phyloP scores from a whole-genome alignment of 306 rosid species.

The Rosa persica region DNA sequence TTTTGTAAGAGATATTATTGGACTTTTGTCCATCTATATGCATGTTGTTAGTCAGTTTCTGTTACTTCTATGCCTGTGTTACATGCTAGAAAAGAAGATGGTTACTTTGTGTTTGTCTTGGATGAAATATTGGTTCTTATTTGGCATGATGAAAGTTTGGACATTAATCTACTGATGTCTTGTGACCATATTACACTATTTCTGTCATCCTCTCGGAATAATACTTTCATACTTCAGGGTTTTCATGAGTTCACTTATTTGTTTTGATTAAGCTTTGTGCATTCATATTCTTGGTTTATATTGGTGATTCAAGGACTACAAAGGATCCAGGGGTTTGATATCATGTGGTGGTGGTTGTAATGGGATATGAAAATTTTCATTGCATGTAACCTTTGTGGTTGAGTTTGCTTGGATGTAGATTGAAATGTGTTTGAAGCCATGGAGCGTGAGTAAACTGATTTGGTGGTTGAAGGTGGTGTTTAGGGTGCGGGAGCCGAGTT shows the following conservation, averaged over 20 bases:
- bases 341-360: neutral
- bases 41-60: neutral
- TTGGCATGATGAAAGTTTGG: neutral
- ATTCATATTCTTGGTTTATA: neutral
- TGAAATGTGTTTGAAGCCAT: neutral
- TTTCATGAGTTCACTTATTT: neutral
- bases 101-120: neutral
- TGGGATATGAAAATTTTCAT: neutral
- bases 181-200: neutral
- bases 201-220: neutral
- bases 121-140: neutral
- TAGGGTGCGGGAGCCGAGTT: neutral
- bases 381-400: neutral
- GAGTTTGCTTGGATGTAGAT: neutral
- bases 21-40: conserved; percentile 20
- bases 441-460: neutral
- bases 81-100: neutral
- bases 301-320: neutral
- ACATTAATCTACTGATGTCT: neutral
- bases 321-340: neutral
- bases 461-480: neutral
- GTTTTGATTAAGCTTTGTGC: neutral
- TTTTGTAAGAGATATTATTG: conserved; percentile 20
- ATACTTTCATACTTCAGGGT: neutral
- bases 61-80: neutral